phyloP scores from a whole-genome alignment of 345 rosid genomes.

The Cardiospermum halicacabum region DNA sequence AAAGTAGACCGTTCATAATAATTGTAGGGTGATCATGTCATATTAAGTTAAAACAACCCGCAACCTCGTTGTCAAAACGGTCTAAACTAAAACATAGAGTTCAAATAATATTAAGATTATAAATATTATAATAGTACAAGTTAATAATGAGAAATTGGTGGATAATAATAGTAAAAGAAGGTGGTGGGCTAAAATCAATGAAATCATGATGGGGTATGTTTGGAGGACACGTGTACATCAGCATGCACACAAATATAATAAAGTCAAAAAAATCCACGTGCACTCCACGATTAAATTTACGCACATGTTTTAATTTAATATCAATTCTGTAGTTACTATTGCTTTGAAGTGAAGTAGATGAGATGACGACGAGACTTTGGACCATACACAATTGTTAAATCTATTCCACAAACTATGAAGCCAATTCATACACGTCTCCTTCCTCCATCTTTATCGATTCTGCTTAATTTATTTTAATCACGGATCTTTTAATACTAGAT shows the following conservation, averaged over 20 bases:
- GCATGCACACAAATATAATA: neutral
- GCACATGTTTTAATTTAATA: neutral
- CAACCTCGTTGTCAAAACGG: no score
- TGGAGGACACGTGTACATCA: neutral
- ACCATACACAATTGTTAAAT: neutral
- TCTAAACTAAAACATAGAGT: no score
- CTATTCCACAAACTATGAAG: neutral
- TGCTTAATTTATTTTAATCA: neutral
- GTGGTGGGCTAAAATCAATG: constrained; percentile 1
- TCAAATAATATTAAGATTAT: no score
- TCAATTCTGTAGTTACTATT: neutral
- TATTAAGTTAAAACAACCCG: no score
- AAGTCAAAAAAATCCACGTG: constrained; percentile 2
- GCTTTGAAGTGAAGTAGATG: neutral
- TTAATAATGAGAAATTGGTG: no score
- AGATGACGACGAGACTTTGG: neutral
- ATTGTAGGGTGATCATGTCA: no score
- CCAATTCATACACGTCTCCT: neutral
- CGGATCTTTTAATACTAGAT: no score
- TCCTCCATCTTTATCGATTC: neutral
- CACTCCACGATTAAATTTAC: neutral
- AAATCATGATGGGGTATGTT: neutral
- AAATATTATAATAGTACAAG: no score
- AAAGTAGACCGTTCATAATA: no score
- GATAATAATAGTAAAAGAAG: no score